Base-by-base conservation (phyloP, 1,284 basidiomycete genomes). In the Boletus mariae region DNA sequence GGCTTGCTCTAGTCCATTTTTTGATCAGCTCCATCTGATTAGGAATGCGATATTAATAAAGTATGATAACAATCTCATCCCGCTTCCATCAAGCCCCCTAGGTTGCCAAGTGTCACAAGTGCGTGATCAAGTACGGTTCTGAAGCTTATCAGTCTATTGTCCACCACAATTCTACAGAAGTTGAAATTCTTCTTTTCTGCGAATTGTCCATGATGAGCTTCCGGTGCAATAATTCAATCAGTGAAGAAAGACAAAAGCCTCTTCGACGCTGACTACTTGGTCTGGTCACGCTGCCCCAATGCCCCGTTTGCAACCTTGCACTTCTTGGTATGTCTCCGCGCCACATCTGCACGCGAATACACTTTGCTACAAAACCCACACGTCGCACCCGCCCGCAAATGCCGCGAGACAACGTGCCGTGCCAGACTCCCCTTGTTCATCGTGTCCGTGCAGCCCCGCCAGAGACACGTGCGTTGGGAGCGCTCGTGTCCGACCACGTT, bases 401-500 rank as follows among this genome's bases (percentile, higher is more conserved):
- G 66, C 1, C 64, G 35, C 26, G 61, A 69, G 7, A 61, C 55
- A 3, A 69, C 47, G 23, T 69, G 66, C 15, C 66, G 55, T 28
- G 56, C 59, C 44, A 69, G 53, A 47, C 55, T 60, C 13, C 67
- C 63, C 51, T 69, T 68, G 54, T 66, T 66, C 65, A 69, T 62
- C 38, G 46, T 56, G 9, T 57, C 65, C 9, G 45, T 46, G 40
- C 65, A 69, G 28, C 52, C 61, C 29, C 34, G 45, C 63, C 66
- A 65, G 40, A 52, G 50, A 49, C 63, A 67, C n/a, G 51, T 45
- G 2, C 53, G 52, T 4, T 51, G 51, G 0, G 51, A 43, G 35
- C 54, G 59, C 20, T 65, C 65, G 41, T 60, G 49, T 25, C 66
- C 66, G 6, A 53, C 42, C 7, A 65, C 53, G 32, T 55, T 46